A percentile compares a stretch with the other conserved stretches of the same genome.
Conservation (phyloP, 495 filamentous ascomycete species). For the Xylaria cubensis region DNA sequence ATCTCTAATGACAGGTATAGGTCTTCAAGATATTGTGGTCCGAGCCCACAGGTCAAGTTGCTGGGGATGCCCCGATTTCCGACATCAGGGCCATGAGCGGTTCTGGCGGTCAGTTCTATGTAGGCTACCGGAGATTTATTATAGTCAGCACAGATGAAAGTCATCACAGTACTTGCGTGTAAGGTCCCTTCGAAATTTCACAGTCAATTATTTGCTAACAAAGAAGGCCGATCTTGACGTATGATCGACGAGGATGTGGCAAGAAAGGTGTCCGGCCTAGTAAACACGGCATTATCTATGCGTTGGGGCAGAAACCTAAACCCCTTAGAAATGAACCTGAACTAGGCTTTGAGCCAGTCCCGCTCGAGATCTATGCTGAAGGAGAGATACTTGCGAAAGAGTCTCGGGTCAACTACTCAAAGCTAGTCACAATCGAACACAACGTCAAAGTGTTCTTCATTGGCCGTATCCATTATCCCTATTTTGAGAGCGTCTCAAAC, state of each 20-base stretch:
- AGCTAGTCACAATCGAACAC: slow-evolving; percentile 57
- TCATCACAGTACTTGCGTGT: slow-evolving; percentile 57
- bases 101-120: slow-evolving; percentile 45
- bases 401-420: slow-evolving; percentile 55
- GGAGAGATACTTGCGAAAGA: slow-evolving; percentile 51
- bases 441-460: slow-evolving; percentile 56
- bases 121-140: slow-evolving; percentile 54
- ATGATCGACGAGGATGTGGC: slow-evolving; percentile 50
- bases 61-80: slow-evolving; percentile 41
- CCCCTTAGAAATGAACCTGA: slow-evolving; percentile 46
- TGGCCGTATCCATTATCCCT: slow-evolving; percentile 40
- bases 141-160: slow-evolving; percentile 56
- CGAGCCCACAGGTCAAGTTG: slow-evolving; percentile 48
- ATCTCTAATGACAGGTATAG: slow-evolving; percentile 34
- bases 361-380: slow-evolving; percentile 42
- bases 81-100: slow-evolving; percentile 38
- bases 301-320: slow-evolving; percentile 36
- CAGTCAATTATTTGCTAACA: slow-evolving; percentile 13
- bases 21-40: slow-evolving; percentile 58
- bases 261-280: slow-evolving; percentile 54
- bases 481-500: slow-evolving; percentile 44
- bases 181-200: slow-evolving; percentile 28
- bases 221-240: slow-evolving; percentile 55
- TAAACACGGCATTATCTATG: slow-evolving; percentile 55
- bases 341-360: slow-evolving; percentile 50